phyloP scores from a whole-genome alignment of 345 rosid genomes.

The Eucalyptus tenuipes region DNA sequence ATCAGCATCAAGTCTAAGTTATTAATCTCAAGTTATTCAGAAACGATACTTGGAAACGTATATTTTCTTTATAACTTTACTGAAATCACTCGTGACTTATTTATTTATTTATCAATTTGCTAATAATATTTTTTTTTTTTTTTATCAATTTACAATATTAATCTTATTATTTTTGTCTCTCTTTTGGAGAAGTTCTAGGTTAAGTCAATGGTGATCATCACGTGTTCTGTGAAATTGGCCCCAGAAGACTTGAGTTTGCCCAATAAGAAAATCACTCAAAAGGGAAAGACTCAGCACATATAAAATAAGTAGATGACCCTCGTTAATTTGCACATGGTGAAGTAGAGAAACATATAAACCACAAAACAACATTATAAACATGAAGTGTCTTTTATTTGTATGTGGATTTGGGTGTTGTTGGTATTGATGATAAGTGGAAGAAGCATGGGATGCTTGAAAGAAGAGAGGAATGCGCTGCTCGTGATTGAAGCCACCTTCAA shows the following conservation, averaged over 20 bases:
- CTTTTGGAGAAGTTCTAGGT: neutral
- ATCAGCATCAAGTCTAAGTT: neutral
- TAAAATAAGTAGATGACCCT: too few relatives aligned
- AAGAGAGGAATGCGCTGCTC: too few relatives aligned
- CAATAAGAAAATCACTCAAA: neutral
- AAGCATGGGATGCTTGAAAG: too few relatives aligned
- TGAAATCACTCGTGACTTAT: fast-evolving
- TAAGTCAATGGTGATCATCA: neutral
- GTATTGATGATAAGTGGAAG: too few relatives aligned
- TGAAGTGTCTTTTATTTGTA: too few relatives aligned
- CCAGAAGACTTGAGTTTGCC: neutral
- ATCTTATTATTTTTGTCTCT: neutral
- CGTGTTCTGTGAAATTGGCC: neutral
- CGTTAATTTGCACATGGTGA: too few relatives aligned
- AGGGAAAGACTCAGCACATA: too few relatives aligned
- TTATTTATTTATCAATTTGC: neutral
- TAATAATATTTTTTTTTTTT: neutral
- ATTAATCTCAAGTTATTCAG: neutral
- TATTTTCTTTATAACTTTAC: fast-evolving
- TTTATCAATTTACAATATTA: fast-evolving
- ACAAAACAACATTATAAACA: too few relatives aligned
- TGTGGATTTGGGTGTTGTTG: too few relatives aligned
- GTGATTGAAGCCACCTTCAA: too few relatives aligned
- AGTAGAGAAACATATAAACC: fast-evolving
- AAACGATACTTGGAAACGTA: neutral